Evolutionary conservation across 1,284 basidiomycete genomes (phyloP).

Genomic region (Apiotrichum domesticum): DNA sequence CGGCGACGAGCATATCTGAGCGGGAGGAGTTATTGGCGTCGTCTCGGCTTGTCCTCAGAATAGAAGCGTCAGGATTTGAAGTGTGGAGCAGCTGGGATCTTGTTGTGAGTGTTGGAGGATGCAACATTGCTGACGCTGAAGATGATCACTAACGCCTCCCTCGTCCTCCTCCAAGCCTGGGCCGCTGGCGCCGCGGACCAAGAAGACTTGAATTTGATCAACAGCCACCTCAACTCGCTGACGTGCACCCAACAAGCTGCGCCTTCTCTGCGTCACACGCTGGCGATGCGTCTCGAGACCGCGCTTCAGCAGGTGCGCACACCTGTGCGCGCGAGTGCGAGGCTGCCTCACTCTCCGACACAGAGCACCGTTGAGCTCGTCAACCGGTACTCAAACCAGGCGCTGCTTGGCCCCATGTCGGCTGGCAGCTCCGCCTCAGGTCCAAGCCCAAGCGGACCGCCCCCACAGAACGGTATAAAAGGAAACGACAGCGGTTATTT

Average conservation of each 20-base stretch:
- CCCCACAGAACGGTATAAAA: neutral
- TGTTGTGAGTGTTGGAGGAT: constrained; percentile 7
- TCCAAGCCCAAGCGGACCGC: neutral
- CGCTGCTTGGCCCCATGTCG: neutral
- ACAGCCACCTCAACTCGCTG: constrained; percentile 20
- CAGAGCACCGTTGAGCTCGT: constrained; percentile 1
- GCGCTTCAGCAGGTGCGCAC: constrained; percentile 19
- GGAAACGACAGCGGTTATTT: too few relatives aligned
- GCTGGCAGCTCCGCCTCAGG: neutral
- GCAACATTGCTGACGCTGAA: neutral
- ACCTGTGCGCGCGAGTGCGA: constrained; percentile 3
- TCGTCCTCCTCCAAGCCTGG: constrained; percentile 18
- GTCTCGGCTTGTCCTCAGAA: constrained; percentile 18
- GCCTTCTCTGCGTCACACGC: constrained; percentile 19
- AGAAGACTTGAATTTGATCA: constrained; percentile 18
- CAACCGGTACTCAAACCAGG: neutral
- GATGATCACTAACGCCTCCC: constrained; percentile 19
- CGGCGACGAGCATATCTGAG: constrained; percentile 7
- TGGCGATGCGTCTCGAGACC: constrained; percentile 12
- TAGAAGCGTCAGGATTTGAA: constrained; percentile 18
- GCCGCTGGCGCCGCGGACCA: constrained; percentile 11
- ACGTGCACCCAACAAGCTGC: constrained; percentile 17
- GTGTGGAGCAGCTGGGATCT: constrained; percentile 24
- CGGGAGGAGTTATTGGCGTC: constrained; percentile 16
- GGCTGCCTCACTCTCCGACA: neutral